phyloP scores from a whole-genome alignment of 2,329 filamentous ascomycete species.

The Escovopsis sp. region DNA sequence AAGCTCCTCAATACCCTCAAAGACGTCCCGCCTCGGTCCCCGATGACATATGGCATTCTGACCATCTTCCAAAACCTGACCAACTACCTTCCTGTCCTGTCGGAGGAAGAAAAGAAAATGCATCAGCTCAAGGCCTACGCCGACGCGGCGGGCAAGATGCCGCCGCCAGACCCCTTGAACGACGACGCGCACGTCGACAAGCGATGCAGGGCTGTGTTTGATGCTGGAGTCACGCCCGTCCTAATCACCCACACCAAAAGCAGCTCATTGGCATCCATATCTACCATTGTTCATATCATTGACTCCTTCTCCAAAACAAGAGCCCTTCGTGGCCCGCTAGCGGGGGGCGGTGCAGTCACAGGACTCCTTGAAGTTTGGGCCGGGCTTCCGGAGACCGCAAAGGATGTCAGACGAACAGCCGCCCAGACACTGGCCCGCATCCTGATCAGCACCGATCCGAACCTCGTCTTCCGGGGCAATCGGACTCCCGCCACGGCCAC shows the following conservation, averaged over 20 bases:
- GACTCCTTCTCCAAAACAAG: slow-evolving; percentile 62
- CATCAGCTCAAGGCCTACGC: slow-evolving; percentile 88
- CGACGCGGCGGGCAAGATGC: slow-evolving; percentile 58
- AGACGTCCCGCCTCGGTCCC: slow-evolving; percentile 46
- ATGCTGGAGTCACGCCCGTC: slow-evolving; percentile 61
- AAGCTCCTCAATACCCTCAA: slow-evolving; percentile 51
- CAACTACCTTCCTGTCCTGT: slow-evolving; percentile 58
- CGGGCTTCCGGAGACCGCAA: slow-evolving; percentile 39
- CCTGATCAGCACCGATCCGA: slow-evolving; percentile 72
- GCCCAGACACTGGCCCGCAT: slow-evolving; percentile 75
- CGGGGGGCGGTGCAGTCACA: slow-evolving; percentile 87
- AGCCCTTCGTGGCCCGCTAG: slow-evolving; percentile 60
- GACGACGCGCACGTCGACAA: slow-evolving; percentile 60
- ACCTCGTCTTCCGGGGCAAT: slow-evolving; percentile 67
- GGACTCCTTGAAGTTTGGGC: slow-evolving; percentile 61
- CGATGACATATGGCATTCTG: slow-evolving; percentile 69
- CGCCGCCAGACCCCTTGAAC: slow-evolving; percentile 51
- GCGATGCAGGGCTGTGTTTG: slow-evolving; percentile 65
- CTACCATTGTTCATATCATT: slow-evolving; percentile 62
- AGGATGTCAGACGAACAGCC: slow-evolving; percentile 38
- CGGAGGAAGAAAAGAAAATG: slow-evolving; percentile 88
- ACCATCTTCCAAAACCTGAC: slow-evolving; percentile 80
- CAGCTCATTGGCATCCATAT: slow-evolving; percentile 54
- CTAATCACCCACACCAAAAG: slow-evolving; percentile 63
- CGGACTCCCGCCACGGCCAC: slow-evolving; percentile 60